phyloP scores from a whole-genome alignment of 257 asterid genomes.

The Euphrasia confusa region DNA sequence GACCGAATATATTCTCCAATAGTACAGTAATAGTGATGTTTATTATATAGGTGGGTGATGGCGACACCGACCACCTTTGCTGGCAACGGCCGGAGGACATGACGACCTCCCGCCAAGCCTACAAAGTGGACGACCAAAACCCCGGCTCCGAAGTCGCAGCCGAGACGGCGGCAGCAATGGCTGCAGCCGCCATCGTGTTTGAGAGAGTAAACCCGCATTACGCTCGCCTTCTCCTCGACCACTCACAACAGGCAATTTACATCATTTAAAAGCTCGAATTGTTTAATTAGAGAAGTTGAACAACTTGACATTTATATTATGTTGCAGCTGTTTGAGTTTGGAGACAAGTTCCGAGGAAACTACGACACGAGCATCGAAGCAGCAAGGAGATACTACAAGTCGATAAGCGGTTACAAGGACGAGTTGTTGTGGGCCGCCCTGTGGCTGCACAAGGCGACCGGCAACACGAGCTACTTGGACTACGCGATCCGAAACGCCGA shows the following conservation, averaged over 20 bases:
- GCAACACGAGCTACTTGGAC: constrained; percentile 36
- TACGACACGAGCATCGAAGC: constrained; percentile 59
- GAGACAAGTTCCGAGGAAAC: constrained; percentile 64
- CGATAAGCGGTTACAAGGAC: constrained; percentile 81
- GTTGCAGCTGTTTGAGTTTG: constrained; percentile 91
- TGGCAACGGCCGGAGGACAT: constrained; percentile 79
- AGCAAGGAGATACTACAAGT: constrained; percentile 62
- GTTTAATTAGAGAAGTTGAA: too few species aligned
- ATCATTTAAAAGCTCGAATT: too few species aligned
- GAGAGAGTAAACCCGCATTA: constrained; percentile 61
- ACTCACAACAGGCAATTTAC: constrained; percentile 67
- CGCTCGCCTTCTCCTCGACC: constrained; percentile 60
- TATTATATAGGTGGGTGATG: constrained; percentile 82
- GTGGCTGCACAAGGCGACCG: constrained; percentile 82
- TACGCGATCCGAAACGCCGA: constrained; percentile 52
- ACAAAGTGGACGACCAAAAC: constrained; percentile 45
- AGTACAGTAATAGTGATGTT: too few species aligned
- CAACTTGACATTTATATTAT: too few species aligned
- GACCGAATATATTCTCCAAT: too few species aligned
- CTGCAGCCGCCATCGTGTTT: constrained; percentile 59
- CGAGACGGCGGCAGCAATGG: constrained; percentile 74
- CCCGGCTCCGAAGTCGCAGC: constrained; percentile 70
- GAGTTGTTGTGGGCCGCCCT: constrained; percentile 92
- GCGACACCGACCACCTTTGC: constrained; percentile 69
- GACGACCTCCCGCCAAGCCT: constrained; percentile 71